Base-by-base conservation (phyloP, 768 basidiomycete species). In the Pleurotus giganteus region DNA sequence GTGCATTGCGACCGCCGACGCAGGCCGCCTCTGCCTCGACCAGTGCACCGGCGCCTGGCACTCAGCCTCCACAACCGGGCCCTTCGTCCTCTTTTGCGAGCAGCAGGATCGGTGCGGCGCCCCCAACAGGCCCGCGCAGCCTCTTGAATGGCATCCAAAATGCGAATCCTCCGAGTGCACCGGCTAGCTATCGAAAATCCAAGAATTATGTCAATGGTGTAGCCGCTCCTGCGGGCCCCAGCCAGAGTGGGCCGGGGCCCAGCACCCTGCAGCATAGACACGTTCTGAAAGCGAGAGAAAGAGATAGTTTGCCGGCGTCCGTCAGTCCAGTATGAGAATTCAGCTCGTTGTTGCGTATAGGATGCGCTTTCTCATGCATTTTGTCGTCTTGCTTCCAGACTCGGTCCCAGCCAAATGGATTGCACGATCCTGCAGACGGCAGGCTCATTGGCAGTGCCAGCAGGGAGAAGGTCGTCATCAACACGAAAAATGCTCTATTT, bases 41-140 rank as follows among this genome's bases (percentile, higher is more conserved):
- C 41, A 66, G 71, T 11, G 64, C 75, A 57, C 57, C 68, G 41
- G 64, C 65, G 58, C 54, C 64, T 54, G 42, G 64, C 29, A 60
- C 66, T 44, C 58, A 63, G 61, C 58, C 63, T 50, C 60, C 56
- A 7, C 29, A 45, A 17, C 58, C 32, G 23, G 45, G 59, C 51
- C 27, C 67, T 45, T 56, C 64, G 57, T 43, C 53, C 57, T 47
- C 58, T 57, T 19, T 50, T 58, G 28, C 54, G 49, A 61, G 55
- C 54, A 72, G 68, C 56, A 74, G 81, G 63, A 74, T 81, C 64
- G 82, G 81, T 49, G 78, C 73, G 43, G 68, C 73, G 3, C 86
- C 83, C 7, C 86, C 86, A 11, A 88, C 84, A 1, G 86, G 83
- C 1, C 86, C 86, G 13, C 77, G 86, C 41, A 85, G 82, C 63